Evolutionary conservation across 2,329 filamentous ascomycete genomes (phyloP).

Genomic region (Curvularia sp.): DNA sequence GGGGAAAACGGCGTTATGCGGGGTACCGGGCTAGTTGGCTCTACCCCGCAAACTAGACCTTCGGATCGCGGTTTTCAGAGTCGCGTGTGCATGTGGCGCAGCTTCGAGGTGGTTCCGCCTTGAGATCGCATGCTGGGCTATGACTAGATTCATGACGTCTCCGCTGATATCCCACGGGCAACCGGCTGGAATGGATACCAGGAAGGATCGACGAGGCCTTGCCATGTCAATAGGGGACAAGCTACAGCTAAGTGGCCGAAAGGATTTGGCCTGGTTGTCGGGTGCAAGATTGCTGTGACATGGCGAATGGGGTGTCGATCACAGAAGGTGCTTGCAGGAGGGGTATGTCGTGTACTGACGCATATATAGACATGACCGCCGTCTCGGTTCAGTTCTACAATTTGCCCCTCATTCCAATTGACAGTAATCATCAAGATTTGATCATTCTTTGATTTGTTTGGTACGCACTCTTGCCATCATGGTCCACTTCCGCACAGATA

Average conservation of each 20-base stretch:
- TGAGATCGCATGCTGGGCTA: slow-evolving; percentile 2
- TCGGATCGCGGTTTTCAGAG: slow-evolving; percentile 21
- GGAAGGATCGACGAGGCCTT: slow-evolving; percentile 2
- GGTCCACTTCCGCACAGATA: slow-evolving; percentile 45
- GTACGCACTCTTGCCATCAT: slow-evolving; percentile 21
- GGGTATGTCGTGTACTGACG: slow-evolving; percentile 22
- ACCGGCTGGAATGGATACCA: slow-evolving; percentile 24
- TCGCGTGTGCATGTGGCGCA: slow-evolving; percentile 16
- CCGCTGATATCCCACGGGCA: slow-evolving; percentile 8
- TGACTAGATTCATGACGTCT: slow-evolving; percentile 11
- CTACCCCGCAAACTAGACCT: slow-evolving; percentile 29
- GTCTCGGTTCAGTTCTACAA: neutral
- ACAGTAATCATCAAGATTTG: neutral
- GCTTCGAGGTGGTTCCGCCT: slow-evolving; percentile 17
- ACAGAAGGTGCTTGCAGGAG: slow-evolving; percentile 17
- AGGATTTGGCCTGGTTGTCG: slow-evolving; percentile 3
- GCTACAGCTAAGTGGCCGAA: slow-evolving; percentile 7
- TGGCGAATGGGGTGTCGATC: slow-evolving; percentile 19
- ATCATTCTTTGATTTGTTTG: neutral
- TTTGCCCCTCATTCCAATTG: neutral
- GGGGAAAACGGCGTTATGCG: slow-evolving; percentile 21
- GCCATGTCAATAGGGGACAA: neutral
- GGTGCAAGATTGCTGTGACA: slow-evolving; percentile 7
- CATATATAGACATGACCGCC: slow-evolving; percentile 25
- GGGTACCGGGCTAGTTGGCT: slow-evolving; percentile 20